Evolutionary conservation across 176 grass and related monocot genomes (phyloP).

Genomic region (Cenchrus fungigraminus): DNA sequence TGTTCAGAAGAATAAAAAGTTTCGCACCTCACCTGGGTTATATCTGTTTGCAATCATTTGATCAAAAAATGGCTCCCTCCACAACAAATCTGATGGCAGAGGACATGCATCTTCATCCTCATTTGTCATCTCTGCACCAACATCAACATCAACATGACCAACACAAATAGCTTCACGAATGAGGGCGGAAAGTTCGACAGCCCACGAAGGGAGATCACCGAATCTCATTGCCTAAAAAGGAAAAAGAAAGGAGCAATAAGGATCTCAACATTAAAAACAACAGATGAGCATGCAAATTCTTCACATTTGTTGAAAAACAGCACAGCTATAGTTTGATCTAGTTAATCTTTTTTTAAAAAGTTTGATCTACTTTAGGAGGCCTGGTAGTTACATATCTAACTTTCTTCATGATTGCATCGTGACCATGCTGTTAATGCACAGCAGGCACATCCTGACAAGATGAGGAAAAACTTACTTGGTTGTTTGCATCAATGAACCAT

Average conservation of each 20-base stretch:
- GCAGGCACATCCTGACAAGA: background rate
- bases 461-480: constrained; percentile 62
- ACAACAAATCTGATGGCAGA: constrained; percentile 72
- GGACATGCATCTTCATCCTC: constrained; percentile 66
- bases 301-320: background rate
- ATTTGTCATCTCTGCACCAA: constrained; percentile 14
- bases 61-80: constrained; percentile 85
- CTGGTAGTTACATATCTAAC: background rate
- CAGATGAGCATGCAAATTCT: background rate
- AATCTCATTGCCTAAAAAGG: constrained; percentile 80
- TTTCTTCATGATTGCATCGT: background rate
- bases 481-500: constrained; percentile 74
- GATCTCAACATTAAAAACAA: background rate
- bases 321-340: background rate
- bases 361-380: background rate
- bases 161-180: constrained; percentile 63
- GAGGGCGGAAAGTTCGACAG: constrained; percentile 62
- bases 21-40: constrained; percentile 88
- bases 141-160: constrained; percentile 37
- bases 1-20: constrained; percentile 36
- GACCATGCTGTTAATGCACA: background rate
- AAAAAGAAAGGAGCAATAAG: background rate
- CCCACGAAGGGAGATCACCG: constrained; percentile 83
- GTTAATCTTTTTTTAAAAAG: background rate
- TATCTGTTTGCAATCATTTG: constrained; percentile 92